Evolutionary conservation across 2,329 filamentous ascomycete genomes (phyloP), one percentile per base, ranked within the genome.

Genomic region (Bimuria novae-zelandiae): DNA sequence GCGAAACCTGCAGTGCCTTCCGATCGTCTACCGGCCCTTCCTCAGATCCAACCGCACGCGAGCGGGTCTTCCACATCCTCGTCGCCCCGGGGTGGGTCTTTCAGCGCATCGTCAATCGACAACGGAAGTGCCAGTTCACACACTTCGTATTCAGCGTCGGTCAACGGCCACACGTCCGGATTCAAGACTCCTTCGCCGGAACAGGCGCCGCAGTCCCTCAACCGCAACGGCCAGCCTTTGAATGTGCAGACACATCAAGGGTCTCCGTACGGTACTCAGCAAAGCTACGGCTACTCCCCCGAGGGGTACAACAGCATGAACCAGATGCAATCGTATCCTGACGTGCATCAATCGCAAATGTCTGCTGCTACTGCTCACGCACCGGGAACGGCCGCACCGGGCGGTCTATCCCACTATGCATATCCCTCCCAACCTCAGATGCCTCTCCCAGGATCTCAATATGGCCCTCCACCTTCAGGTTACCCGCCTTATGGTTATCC

Each of bases 101-200:
- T 90, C 68, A 88, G 87, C 65, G 86, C 71, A 73, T 81, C 63
- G 58, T 82, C 79, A 14, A 77, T 77, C 55, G 76, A 75, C 49
- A 75, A 79, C 62, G 67, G 70, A 61, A 80, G 78, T 68, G 76
- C 76, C 54, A 80, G 82, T 61, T 82, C 83, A 12, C 79, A 83
- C 59, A 81, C 80, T 22, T 83, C 81, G 44, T 79, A 82, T 64
- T 80, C 82, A 16, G 79, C 83, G 16, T 83, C 80, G 40, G 76
- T 83, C 32, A 79, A 79, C 72, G 79, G 73, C 50, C 75, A 70
- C 43, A 77, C 68, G 50, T 70, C 78, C 77, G 86, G 85, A 10
- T 86, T 86, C 67, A 91, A 92, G 72, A 92, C 89, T 11, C 88
- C 89, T n/a, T 90, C 89, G 21, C 86, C 89, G 29, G 86, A 83